Percentiles rank a stretch among this genome's conserved stretches.
Conservation (phyloP, 306 rosid species). For the Ormosia emarginata region DNA sequence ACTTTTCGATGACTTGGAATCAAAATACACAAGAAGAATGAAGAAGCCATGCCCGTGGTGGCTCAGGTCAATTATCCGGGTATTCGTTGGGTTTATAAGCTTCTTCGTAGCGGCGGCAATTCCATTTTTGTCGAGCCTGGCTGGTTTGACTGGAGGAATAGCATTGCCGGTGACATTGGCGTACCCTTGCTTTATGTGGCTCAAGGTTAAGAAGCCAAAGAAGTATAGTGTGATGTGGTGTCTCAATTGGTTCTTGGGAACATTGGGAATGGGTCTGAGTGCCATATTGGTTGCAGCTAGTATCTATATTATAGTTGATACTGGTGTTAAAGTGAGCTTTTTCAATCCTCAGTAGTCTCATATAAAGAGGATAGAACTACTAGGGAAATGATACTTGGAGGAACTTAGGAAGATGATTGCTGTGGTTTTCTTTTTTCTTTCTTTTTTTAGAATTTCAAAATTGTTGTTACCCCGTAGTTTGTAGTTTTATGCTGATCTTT, state of each 20-base stretch:
- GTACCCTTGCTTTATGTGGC: constrained; percentile 50
- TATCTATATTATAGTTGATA: constrained; percentile 53
- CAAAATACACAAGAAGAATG: constrained; percentile 36
- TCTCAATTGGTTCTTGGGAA: constrained; percentile 63
- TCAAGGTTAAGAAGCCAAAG: constrained; percentile 40
- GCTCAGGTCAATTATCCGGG: constrained; percentile 31
- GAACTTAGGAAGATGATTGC: neutral
- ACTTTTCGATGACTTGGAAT: constrained; percentile 48
- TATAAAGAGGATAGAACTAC: neutral
- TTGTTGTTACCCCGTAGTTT: neutral
- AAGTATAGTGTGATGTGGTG: constrained; percentile 41
- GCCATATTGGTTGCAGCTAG: constrained; percentile 47
- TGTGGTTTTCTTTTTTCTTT: neutral
- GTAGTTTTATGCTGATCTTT: neutral
- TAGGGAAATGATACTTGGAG: neutral
- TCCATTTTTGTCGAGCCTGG: constrained; percentile 45
- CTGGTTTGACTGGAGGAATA: constrained; percentile 50
- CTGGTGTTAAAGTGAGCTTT: constrained; percentile 60
- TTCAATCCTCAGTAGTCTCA: constrained; percentile 55
- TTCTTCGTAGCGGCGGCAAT: constrained; percentile 44
- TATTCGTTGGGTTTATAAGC: constrained; percentile 30
- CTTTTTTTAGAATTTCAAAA: neutral
- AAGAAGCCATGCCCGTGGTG: constrained; percentile 53
- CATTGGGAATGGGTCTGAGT: constrained; percentile 56
- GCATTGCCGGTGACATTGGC: constrained; percentile 46